Evolutionary conservation across 73 alveolate genomes (phyloP).

Genomic region (Breviolum minutum): DNA sequence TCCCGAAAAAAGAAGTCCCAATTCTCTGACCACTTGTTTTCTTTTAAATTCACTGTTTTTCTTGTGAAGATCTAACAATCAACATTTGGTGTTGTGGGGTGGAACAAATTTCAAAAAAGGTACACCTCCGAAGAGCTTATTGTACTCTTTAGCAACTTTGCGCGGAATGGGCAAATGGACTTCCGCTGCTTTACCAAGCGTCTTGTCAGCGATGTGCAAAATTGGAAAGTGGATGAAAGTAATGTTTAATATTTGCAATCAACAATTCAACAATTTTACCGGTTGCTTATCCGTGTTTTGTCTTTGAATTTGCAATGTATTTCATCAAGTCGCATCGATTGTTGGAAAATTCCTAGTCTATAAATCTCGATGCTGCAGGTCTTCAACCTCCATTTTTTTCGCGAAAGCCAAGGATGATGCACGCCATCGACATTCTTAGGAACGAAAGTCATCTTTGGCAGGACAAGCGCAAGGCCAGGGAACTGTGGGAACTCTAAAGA

Average conservation of each 20-base stretch:
- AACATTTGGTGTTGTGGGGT: neutral
- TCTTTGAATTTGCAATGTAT: too few relatives aligned
- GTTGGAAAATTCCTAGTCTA: too few relatives aligned
- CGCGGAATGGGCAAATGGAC: slow-evolving; percentile 28
- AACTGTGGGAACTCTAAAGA: too few relatives aligned
- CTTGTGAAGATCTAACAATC: neutral
- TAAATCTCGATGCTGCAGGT: too few relatives aligned
- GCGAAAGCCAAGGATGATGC: slow-evolving; percentile 35
- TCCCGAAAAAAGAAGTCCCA: neutral
- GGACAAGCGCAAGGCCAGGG: slow-evolving; percentile 27
- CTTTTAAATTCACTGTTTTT: neutral
- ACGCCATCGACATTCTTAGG: slow-evolving; percentile 12
- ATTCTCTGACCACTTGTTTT: neutral
- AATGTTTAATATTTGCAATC: too few relatives aligned
- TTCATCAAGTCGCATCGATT: too few relatives aligned
- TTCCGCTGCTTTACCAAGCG: slow-evolving; percentile 29
- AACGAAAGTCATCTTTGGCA: slow-evolving; percentile 8
- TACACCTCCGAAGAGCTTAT: slow-evolving; percentile 26
- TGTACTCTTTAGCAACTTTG: slow-evolving; percentile 12
- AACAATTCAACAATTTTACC: too few relatives aligned
- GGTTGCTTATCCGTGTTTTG: too few relatives aligned
- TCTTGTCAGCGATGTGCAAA: too few relatives aligned
- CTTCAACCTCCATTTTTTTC: too few relatives aligned
- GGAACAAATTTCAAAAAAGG: neutral
- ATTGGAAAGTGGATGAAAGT: too few relatives aligned